Percentiles rank a stretch among this genome's conserved stretches.
Evolutionary conservation across 2,329 filamentous ascomycete species (phyloP).

Genomic region (Penicillium sp.): DNA sequence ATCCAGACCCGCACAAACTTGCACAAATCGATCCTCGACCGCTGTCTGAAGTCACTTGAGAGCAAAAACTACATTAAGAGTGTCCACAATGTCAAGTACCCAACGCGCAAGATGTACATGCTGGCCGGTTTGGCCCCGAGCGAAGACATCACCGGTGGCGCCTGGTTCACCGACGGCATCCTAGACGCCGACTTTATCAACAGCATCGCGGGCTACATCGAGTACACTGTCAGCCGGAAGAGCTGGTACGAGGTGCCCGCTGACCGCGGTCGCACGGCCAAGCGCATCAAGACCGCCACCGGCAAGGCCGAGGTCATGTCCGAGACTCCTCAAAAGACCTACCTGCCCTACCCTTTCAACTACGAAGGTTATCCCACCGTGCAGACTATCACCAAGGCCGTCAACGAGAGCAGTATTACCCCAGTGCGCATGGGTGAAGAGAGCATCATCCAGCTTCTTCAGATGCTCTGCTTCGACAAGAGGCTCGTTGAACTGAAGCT

Average conservation of each 20-base stretch:
- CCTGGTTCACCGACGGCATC: conserved; percentile 89
- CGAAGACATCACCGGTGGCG: conserved; percentile 85
- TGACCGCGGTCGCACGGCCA: conserved; percentile 36
- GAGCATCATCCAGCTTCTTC: conserved; percentile 78
- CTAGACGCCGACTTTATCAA: conserved; percentile 86
- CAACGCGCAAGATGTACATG: conserved; percentile 94
- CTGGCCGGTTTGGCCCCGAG: conserved; percentile 76
- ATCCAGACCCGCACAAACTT: conserved; percentile 75
- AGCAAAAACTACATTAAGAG: conserved; percentile 74
- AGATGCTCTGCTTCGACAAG: conserved; percentile 84
- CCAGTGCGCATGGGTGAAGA: conserved; percentile 63
- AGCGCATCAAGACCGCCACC: conserved; percentile 37
- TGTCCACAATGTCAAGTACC: conserved; percentile 87
- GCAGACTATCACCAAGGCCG: conserved; percentile 66
- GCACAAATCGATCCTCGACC: conserved; percentile 75
- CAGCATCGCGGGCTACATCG: conserved; percentile 66
- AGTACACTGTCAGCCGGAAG: conserved; percentile 64
- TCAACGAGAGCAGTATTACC: conserved; percentile 65
- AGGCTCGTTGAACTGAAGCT: conserved; percentile 61
- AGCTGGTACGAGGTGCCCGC: conserved; percentile 60
- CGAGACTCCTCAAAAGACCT: conserved; percentile 30
- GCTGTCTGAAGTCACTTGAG: conserved; percentile 77
- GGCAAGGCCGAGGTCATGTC: conserved; percentile 31
- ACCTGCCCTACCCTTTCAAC: conserved; percentile 54
- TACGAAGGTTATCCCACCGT: conserved; percentile 78